These are phyloP conservation scores for Emergomyces pasteurianus DNA, from an alignment of 2,329 filamentous ascomycete genomes.

Conservation along the genomic window DNA sequence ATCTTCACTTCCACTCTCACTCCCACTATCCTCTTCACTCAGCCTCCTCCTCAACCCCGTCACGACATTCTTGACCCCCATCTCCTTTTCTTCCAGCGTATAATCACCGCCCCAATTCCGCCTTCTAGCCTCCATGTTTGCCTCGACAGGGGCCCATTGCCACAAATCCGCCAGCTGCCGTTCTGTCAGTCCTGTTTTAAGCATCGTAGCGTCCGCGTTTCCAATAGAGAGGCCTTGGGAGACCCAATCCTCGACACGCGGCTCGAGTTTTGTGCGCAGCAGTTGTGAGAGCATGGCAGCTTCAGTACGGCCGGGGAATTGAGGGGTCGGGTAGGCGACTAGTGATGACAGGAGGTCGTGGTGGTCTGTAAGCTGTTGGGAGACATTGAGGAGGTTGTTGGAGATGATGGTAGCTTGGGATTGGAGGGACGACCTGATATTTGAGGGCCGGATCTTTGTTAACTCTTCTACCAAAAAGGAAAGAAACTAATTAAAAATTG, in stretches of 20 bases:
- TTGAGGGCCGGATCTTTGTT: not conserved
- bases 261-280: conserved; percentile 73
- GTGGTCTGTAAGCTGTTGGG: conserved; percentile 53
- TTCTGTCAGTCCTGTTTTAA: conserved; percentile 23
- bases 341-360: conserved; percentile 55
- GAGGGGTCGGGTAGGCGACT: conserved; percentile 63
- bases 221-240: conserved; percentile 45
- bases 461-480: not conserved
- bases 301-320: conserved; percentile 59
- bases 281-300: conserved; percentile 51
- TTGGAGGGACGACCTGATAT: conserved; percentile 54
- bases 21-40: conserved; percentile 43
- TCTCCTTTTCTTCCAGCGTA: conserved; percentile 56
- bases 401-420: conserved; percentile 60
- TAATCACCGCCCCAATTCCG: conserved; percentile 52
- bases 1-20: conserved; percentile 39
- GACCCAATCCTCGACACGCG: conserved; percentile 62
- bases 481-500: not conserved
- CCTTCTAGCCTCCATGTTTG: conserved; percentile 33
- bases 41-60: conserved; percentile 54
- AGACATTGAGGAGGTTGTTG: conserved; percentile 55
- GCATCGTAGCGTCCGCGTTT: conserved; percentile 8
- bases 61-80: conserved; percentile 56
- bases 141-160: conserved; percentile 42
- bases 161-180: conserved; percentile 49